phyloP scores from a whole-genome alignment of 2,329 filamentous ascomycete species.

The Blastomyces percursus region DNA sequence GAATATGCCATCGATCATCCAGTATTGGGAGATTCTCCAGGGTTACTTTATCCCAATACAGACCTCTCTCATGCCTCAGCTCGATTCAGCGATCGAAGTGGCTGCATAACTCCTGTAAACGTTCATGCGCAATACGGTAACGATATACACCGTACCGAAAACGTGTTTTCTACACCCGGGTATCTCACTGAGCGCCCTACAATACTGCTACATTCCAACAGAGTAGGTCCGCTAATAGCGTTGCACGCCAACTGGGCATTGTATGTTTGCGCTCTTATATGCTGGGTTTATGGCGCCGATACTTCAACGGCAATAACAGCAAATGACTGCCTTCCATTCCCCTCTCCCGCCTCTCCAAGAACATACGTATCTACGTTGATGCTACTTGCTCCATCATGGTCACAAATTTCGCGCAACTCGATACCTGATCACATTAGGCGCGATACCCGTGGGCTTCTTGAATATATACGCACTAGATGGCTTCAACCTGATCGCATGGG shows the following conservation, averaged over 20 bases:
- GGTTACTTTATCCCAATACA: neutral
- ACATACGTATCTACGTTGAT: conserved; percentile 17
- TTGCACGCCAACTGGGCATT: conserved; percentile 26
- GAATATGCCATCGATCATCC: conserved; percentile 12
- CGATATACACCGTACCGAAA: neutral
- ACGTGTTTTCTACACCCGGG: neutral
- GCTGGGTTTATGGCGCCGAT: conserved; percentile 24
- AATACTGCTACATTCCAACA: neutral
- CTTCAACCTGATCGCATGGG: conserved; percentile 19
- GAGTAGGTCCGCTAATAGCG: conserved; percentile 17
- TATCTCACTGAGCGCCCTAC: neutral
- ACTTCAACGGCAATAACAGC: neutral
- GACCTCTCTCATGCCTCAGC: neutral
- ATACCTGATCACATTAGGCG: conserved; percentile 16
- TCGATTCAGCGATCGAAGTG: neutral
- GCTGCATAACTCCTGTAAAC: neutral
- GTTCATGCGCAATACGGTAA: neutral
- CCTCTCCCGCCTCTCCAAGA: conserved; percentile 9
- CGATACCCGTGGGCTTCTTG: conserved; percentile 21
- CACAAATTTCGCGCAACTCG: conserved; percentile 11
- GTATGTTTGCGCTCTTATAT: conserved; percentile 25
- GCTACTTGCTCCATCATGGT: conserved; percentile 14
- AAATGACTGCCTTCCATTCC: neutral
- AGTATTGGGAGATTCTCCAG: neutral
- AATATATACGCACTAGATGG: conserved; percentile 20